phyloP scores from a whole-genome alignment of 139 green algal genomes.

The Penium margaritaceum region DNA sequence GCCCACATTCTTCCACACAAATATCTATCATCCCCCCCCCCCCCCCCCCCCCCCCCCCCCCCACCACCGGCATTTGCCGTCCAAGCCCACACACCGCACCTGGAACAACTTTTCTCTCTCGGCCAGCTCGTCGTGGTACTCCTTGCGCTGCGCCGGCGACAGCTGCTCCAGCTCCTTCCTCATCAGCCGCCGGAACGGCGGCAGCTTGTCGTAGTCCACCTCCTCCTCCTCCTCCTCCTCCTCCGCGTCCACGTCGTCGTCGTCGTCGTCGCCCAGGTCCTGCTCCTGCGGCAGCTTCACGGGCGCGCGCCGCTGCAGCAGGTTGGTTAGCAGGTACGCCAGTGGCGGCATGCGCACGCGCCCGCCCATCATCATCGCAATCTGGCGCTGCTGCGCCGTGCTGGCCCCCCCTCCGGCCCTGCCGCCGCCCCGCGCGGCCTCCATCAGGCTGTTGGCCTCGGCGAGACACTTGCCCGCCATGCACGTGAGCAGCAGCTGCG shows the following conservation, averaged over 20 bases:
- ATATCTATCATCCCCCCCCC: neutral
- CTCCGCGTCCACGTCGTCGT: slow-evolving; percentile 37
- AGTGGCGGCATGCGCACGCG: slow-evolving; percentile 60
- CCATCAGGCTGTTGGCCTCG: slow-evolving; percentile 60
- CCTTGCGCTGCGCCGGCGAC: slow-evolving; percentile 8
- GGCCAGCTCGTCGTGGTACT: slow-evolving; percentile 34
- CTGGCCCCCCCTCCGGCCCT: neutral
- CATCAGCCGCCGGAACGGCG: slow-evolving; percentile 27
- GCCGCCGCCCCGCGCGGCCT: slow-evolving; percentile 43
- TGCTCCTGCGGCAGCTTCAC: slow-evolving; percentile 46
- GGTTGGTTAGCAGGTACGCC: slow-evolving; percentile 61
- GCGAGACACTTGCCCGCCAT: slow-evolving; percentile 69
- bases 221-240: slow-evolving; percentile 42
- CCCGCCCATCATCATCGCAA: too few species aligned
- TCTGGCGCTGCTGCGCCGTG: neutral
- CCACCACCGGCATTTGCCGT: neutral
- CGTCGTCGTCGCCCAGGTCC: slow-evolving; percentile 31
- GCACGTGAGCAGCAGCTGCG: slow-evolving; percentile 65
- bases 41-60: neutral
- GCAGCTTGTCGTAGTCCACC: slow-evolving; percentile 25
- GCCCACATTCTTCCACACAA: neutral
- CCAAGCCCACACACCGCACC: neutral
- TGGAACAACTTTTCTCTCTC: slow-evolving; percentile 26
- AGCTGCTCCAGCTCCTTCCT: slow-evolving; percentile 24
- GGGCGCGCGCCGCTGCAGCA: slow-evolving; percentile 59